Conservation (phyloP, 1,284 basidiomycete species). For the Cystobasidiaceae sp. region DNA sequence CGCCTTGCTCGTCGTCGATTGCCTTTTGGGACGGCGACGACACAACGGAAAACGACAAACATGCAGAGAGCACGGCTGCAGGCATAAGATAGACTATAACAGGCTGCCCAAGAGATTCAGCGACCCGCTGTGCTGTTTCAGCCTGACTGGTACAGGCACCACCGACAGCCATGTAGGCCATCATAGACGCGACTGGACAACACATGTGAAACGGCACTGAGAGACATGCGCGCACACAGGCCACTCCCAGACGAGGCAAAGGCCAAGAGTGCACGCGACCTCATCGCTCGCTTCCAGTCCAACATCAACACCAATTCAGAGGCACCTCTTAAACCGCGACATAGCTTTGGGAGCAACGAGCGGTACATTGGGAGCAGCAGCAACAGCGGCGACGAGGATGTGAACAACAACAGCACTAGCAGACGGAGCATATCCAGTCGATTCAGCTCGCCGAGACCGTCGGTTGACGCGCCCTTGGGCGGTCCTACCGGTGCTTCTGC, state of each 20-base stretch:
- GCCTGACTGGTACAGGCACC: too few species aligned
- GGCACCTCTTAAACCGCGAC: slow-evolving; percentile 18
- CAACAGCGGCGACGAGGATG: background rate
- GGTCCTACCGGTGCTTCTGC: too few species aligned
- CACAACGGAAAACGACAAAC: background rate
- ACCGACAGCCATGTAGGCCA: background rate
- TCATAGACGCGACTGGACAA: background rate
- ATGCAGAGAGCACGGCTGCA: background rate
- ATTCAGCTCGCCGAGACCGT: background rate
- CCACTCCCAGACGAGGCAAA: slow-evolving; percentile 16
- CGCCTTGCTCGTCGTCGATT: too few species aligned
- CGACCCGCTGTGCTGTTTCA: background rate
- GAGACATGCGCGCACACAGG: background rate
- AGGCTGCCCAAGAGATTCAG: background rate
- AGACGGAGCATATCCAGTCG: slow-evolving; percentile 1
- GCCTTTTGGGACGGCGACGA: background rate
- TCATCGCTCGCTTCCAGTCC: slow-evolving; percentile 23
- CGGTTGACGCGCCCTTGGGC: background rate
- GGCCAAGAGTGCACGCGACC: slow-evolving; percentile 5
- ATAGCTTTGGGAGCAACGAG: slow-evolving; percentile 14
- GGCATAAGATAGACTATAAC: background rate
- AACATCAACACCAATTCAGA: slow-evolving; percentile 17
- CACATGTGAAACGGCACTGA: background rate
- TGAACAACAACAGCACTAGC: slow-evolving; percentile 1
- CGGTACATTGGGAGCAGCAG: background rate